These are phyloP conservation scores for Tetramitus jugosus DNA, from an alignment of 208 protist species.

Conservation along the genomic window DNA sequence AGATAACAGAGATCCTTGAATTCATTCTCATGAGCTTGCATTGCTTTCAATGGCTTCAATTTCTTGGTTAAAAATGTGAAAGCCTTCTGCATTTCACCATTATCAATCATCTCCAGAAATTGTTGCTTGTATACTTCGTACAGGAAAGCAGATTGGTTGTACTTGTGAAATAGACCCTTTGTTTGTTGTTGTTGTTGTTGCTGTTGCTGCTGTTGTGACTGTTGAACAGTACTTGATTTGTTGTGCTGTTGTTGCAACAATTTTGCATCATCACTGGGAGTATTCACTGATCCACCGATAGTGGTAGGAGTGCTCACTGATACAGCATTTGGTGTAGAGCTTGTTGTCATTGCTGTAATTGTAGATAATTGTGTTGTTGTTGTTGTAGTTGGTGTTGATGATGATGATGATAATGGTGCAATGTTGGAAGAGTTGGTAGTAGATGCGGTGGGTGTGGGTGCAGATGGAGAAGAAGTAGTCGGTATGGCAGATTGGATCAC, in stretches of 20 bases:
- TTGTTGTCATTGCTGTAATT: background rate
- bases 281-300: background rate
- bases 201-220: background rate
- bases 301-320: no score
- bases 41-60: conserved; percentile 5
- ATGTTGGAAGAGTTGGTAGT: no score
- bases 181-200: no score
- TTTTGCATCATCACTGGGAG: background rate
- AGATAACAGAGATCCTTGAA: background rate
- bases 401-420: no score
- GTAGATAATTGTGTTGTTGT: background rate
- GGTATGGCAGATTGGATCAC: background rate
- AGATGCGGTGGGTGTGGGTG: background rate
- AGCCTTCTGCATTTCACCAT: background rate
- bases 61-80: conserved; percentile 4
- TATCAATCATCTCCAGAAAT: conserved; percentile 9
- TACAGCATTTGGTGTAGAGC: background rate
- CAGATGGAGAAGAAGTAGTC: background rate
- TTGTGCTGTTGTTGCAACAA: background rate
- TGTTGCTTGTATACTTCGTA: conserved; percentile 10
- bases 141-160: no score
- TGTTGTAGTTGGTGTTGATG: background rate
- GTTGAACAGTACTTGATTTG: background rate
- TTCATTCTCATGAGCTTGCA: background rate
- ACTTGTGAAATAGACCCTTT: no score